phyloP scores from a whole-genome alignment of 805 yeast species.

The Phaffomyces opuntiae region DNA sequence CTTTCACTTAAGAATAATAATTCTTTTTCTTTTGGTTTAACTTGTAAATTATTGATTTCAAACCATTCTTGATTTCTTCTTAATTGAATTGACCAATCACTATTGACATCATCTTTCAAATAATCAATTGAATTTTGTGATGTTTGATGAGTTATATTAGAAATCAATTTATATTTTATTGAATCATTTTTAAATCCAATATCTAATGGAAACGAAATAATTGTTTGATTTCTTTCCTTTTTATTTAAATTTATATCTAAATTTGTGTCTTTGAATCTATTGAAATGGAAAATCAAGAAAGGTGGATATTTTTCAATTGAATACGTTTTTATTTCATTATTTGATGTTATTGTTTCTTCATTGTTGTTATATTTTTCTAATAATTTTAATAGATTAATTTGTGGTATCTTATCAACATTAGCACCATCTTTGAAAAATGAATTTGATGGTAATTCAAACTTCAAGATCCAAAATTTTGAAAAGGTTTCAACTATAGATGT shows the following conservation, averaged over 20 bases:
- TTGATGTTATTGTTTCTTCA: slow-evolving; percentile 27
- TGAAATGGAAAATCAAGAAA: slow-evolving; percentile 47
- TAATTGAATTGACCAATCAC: slow-evolving; percentile 44
- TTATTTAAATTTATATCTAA: slow-evolving; percentile 27
- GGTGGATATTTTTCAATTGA: slow-evolving; percentile 41
- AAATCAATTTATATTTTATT: slow-evolving; percentile 35
- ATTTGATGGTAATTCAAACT: slow-evolving; percentile 52
- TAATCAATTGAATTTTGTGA: slow-evolving; percentile 11
- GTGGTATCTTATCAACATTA: slow-evolving; percentile 43
- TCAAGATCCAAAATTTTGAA: slow-evolving; percentile 43
- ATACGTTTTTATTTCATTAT: slow-evolving; percentile 29
- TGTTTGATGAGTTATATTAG: slow-evolving; percentile 38
- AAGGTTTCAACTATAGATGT: not conserved
- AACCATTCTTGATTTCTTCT: slow-evolving; percentile 46
- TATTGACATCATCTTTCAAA: slow-evolving; percentile 24
- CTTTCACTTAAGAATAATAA: slow-evolving; percentile 55
- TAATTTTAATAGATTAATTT: slow-evolving; percentile 38
- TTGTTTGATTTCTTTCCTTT: slow-evolving; percentile 48
- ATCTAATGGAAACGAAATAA: slow-evolving; percentile 48
- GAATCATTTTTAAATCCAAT: slow-evolving; percentile 24
- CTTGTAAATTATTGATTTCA: slow-evolving; percentile 46
- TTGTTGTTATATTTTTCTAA: slow-evolving; percentile 34
- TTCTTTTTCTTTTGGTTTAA: slow-evolving; percentile 44
- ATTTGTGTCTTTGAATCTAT: slow-evolving; percentile 39
- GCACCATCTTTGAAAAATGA: slow-evolving; percentile 49